Percentiles rank a stretch among this genome's conserved stretches.
Conservation (phyloP, 306 rosid genomes). For the Malus fusca region DNA sequence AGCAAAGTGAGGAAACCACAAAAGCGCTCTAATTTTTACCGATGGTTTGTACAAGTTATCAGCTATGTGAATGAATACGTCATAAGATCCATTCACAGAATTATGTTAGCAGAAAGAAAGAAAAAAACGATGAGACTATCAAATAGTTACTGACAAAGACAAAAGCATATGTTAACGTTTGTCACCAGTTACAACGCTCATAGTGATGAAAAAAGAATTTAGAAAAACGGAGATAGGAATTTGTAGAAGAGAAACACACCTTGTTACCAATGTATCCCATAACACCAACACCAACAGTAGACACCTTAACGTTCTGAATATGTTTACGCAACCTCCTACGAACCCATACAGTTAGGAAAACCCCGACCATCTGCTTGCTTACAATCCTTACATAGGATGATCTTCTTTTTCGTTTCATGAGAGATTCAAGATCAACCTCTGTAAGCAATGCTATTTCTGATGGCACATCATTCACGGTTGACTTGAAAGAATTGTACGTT, state of each 20-base stretch:
- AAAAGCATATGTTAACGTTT: neutral
- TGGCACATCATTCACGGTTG: slow-evolving; percentile 39
- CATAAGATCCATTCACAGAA: neutral
- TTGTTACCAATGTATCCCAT: slow-evolving; percentile 99
- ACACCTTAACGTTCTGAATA: slow-evolving; percentile 80
- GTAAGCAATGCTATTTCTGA: slow-evolving; percentile 41
- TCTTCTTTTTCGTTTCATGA: slow-evolving; percentile 69
- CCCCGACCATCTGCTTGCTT: slow-evolving; percentile 95
- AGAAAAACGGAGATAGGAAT: neutral
- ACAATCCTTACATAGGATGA: slow-evolving; percentile 73
- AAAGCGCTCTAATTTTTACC: neutral
- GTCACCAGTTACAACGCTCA: slow-evolving; percentile 2
- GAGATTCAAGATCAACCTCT: slow-evolving; percentile 72
- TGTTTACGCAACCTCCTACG: slow-evolving; percentile 81
- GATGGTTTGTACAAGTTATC: neutral
- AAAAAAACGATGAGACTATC: neutral
- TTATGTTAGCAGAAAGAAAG: neutral
- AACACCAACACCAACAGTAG: slow-evolving; percentile 94
- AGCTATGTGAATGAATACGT: neutral
- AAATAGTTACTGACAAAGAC: neutral
- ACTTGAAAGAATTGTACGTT: slow-evolving; percentile 47
- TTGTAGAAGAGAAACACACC: slow-evolving; percentile 37
- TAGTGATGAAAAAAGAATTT: neutral
- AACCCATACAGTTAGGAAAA: slow-evolving; percentile 83
- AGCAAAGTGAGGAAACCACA: neutral